A percentile compares a stretch with the other conserved stretches of the same genome.
Evolutionary conservation across 2,329 filamentous ascomycete genomes (phyloP).

Genomic region (Purpureocillium lavendulum): DNA sequence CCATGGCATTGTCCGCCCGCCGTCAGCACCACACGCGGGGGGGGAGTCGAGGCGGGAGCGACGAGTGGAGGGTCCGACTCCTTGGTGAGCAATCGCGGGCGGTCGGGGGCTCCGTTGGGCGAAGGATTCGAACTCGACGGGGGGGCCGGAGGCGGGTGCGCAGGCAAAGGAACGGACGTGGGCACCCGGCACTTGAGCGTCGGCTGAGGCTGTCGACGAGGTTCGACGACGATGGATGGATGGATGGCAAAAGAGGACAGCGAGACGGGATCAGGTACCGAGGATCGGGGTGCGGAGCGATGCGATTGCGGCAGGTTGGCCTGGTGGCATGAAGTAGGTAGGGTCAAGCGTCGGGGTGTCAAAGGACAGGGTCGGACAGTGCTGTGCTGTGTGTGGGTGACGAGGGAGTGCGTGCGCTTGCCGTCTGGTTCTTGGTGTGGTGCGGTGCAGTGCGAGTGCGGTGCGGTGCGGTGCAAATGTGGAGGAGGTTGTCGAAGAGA

Average conservation of each 20-base stretch:
- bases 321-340: too few species aligned
- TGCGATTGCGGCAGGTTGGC: background rate
- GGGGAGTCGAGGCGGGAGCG: slow-evolving; percentile 3
- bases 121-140: slow-evolving; percentile 83
- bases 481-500: background rate
- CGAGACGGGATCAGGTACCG: background rate
- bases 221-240: background rate
- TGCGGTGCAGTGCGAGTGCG: background rate
- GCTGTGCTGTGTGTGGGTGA: background rate
- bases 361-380: background rate
- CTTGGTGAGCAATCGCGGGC: background rate
- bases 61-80: too few species aligned
- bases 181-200: too few species aligned
- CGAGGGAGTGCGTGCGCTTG: background rate
- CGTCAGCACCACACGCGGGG: slow-evolving; percentile 18
- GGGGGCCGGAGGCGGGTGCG: slow-evolving; percentile 28
- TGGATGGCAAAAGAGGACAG: background rate
- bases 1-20: slow-evolving; percentile 42
- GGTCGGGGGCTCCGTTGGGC: slow-evolving; percentile 35
- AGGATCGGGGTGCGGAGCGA: too few species aligned
- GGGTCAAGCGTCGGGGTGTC: too few species aligned
- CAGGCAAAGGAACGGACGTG: background rate
- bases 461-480: slow-evolving; percentile 1
- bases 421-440: too few species aligned
- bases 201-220: background rate